phyloP scores from a whole-genome alignment of 495 filamentous ascomycete genomes.

The Aspergillus asperescens region DNA sequence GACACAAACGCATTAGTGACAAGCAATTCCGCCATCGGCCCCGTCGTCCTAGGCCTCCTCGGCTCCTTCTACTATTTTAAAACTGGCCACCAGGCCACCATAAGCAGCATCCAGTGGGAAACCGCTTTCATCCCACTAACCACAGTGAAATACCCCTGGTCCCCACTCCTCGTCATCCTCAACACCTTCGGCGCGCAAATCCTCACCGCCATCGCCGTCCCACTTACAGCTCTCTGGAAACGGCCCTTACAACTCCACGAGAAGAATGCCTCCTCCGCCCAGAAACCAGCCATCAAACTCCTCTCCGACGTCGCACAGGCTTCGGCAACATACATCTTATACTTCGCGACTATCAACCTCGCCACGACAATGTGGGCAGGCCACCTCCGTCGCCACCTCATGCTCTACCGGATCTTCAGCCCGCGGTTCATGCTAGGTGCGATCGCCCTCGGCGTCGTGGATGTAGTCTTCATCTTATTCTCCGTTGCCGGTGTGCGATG shows the following conservation, averaged over 20 bases:
- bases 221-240: constrained; percentile 85
- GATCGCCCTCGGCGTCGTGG: constrained; percentile 64
- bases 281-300: constrained; percentile 44
- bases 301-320: constrained; percentile 66
- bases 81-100: constrained; percentile 89
- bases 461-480: constrained; percentile 64
- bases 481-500: constrained; percentile 64
- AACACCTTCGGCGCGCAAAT: constrained; percentile 92
- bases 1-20: constrained; percentile 64
- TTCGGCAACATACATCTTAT: constrained; percentile 66
- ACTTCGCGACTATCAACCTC: constrained; percentile 72
- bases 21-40: constrained; percentile 67
- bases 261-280: constrained; percentile 7
- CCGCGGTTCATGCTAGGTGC: constrained; percentile 86
- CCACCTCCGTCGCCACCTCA: constrained; percentile 80
- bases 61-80: constrained; percentile 96
- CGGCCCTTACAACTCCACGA: constrained; percentile 42
- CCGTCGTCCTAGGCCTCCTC: constrained; percentile 75
- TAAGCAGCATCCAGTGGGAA: constrained; percentile 93
- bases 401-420: constrained; percentile 94
- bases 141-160: constrained; percentile 82
- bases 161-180: constrained; percentile 69
- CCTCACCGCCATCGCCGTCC: constrained; percentile 69
- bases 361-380: constrained; percentile 87
- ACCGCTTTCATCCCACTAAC: constrained; percentile 86